These are phyloP conservation scores for Aspergillus fumigatiaffinis DNA, from an alignment of 2,329 filamentous ascomycete genomes.

Conservation along the genomic window DNA sequence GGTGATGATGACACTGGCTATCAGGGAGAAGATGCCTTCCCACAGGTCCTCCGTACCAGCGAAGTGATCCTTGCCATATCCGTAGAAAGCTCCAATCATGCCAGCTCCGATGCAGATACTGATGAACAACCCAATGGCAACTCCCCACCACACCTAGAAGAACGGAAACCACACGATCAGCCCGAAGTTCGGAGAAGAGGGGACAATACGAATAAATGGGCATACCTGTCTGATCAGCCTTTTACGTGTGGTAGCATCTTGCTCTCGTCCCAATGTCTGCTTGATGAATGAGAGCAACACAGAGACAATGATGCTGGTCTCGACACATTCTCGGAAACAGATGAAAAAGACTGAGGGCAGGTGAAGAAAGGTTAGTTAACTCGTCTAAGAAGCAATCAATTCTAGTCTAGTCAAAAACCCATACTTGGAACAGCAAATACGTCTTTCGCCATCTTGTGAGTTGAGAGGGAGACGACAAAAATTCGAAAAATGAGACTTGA, in stretches of 20 bases:
- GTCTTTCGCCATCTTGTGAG: slow-evolving; percentile 8
- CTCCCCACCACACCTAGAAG: slow-evolving; percentile 64
- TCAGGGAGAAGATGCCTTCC: slow-evolving; percentile 72
- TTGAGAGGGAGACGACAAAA: background rate
- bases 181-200: background rate
- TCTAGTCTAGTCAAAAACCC: background rate
- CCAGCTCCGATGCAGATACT: slow-evolving; percentile 63
- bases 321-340: slow-evolving; percentile 79
- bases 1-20: slow-evolving; percentile 76
- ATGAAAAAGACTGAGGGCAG: slow-evolving; percentile 70
- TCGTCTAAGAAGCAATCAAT: background rate
- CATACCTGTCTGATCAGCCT: slow-evolving; percentile 60
- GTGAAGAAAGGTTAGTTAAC: background rate
- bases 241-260: slow-evolving; percentile 63
- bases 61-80: slow-evolving; percentile 64
- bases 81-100: slow-evolving; percentile 71
- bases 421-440: slow-evolving; percentile 15
- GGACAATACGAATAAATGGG: background rate
- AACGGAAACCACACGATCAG: background rate
- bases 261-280: slow-evolving; percentile 66
- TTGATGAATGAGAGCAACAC: slow-evolving; percentile 84
- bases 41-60: slow-evolving; percentile 68
- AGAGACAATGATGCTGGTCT: slow-evolving; percentile 80
- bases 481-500: background rate
- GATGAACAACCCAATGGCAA: slow-evolving; percentile 58